Conservation (phyloP, 2,329 filamentous ascomycete genomes). For the Mycosphaerelloides madeirae region DNA sequence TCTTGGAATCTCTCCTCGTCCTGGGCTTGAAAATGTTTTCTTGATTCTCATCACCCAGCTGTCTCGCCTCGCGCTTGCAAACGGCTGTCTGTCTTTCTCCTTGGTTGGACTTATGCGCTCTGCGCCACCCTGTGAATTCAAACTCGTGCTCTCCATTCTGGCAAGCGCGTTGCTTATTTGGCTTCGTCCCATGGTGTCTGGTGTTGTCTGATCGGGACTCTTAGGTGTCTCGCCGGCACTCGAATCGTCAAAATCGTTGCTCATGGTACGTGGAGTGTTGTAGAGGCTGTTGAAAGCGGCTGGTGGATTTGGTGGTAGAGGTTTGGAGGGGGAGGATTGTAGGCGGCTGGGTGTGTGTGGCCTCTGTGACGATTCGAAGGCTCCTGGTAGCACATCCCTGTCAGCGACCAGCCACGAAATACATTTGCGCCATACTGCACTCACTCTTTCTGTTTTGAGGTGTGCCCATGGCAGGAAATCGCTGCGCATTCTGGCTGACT, state of each 20-base stretch:
- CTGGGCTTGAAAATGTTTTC: slow-evolving; percentile 34
- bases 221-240: slow-evolving; percentile 48
- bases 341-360: slow-evolving; percentile 44
- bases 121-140: slow-evolving; percentile 16
- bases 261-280: slow-evolving; percentile 35
- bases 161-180: slow-evolving; percentile 9
- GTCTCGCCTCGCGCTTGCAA: slow-evolving; percentile 17
- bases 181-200: slow-evolving; percentile 23
- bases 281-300: slow-evolving; percentile 33
- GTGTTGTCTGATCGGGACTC: slow-evolving; percentile 37
- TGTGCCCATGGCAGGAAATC: slow-evolving; percentile 9
- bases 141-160: slow-evolving; percentile 3
- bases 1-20: slow-evolving; percentile 35
- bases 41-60: slow-evolving; percentile 28
- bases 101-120: slow-evolving; percentile 32
- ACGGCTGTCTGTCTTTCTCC: slow-evolving; percentile 20
- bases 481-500: slow-evolving; percentile 34
- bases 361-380: slow-evolving; percentile 48
- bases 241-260: slow-evolving; percentile 39
- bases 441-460: slow-evolving; percentile 4
- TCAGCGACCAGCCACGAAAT: slow-evolving; percentile 1
- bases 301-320: slow-evolving; percentile 37
- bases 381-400: slow-evolving; percentile 18
- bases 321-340: slow-evolving; percentile 32
- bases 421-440: background rate